Evolutionary conservation across 441 rosid genomes (phyloP).

Genomic region (Erodium chrysanthum): DNA sequence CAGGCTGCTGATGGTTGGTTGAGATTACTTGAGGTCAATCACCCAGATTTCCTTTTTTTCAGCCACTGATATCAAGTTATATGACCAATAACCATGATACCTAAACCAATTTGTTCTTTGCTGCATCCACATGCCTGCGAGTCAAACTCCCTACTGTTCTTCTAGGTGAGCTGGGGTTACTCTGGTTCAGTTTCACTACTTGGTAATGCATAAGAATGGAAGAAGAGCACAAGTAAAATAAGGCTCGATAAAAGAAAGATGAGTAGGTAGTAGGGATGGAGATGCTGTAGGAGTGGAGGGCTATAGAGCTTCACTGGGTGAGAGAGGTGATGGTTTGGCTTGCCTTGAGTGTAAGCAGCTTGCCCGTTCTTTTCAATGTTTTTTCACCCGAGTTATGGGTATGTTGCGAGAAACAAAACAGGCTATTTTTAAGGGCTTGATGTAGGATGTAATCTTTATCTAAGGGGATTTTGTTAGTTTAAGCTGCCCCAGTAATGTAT

Average conservation of each 20-base stretch:
- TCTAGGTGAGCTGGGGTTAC: no score
- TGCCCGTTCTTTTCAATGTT: no score
- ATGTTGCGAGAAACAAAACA: neutral
- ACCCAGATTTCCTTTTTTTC: conserved; percentile 72
- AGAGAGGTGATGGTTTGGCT: conserved; percentile 13
- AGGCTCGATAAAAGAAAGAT: conserved; percentile 17
- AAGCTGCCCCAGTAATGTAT: neutral
- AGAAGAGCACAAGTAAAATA: conserved; percentile 13
- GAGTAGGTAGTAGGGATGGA: no score
- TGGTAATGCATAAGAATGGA: conserved; percentile 8
- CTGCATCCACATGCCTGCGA: neutral
- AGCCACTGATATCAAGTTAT: conserved; percentile 24
- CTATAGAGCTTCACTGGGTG: conserved; percentile 12
- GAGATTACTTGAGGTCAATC: conserved; percentile 40
- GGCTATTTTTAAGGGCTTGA: neutral
- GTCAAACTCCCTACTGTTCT: neutral
- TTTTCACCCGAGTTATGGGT: no score
- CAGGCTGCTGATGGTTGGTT: conserved; percentile 48
- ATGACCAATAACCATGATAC: conserved; percentile 14
- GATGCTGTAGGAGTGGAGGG: conserved; percentile 12
- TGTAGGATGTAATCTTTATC: conserved; percentile 1
- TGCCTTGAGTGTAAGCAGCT: conserved; percentile 10
- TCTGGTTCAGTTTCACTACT: no score
- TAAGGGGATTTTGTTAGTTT: conserved; percentile 1
- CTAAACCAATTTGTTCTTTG: conserved; percentile 7